These are phyloP conservation scores for Serendipita vermifera DNA, from an alignment of 768 basidiomycete species.

Conservation along the genomic window DNA sequence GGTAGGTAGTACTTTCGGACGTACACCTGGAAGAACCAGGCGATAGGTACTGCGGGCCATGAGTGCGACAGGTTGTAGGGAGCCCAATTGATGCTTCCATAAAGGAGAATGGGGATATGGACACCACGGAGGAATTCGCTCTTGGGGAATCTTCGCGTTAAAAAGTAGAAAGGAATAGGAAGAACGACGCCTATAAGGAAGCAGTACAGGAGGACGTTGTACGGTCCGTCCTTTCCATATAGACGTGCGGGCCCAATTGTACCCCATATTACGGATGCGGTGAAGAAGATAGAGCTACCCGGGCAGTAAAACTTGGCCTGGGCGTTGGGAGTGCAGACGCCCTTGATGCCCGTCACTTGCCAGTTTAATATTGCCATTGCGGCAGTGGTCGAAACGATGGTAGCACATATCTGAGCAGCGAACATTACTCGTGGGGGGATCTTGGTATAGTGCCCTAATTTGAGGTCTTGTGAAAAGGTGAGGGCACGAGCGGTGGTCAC, in stretches of 20 bases:
- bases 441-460: slow-evolving; percentile 33
- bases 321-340: slow-evolving; percentile 44
- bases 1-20: slow-evolving; percentile 48
- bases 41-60: slow-evolving; percentile 31
- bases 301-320: slow-evolving; percentile 28
- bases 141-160: slow-evolving; percentile 49
- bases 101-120: slow-evolving; percentile 25
- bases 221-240: slow-evolving; percentile 53
- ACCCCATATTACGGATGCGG: slow-evolving; percentile 44
- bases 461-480: slow-evolving; percentile 18
- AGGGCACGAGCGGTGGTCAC: slow-evolving; percentile 21
- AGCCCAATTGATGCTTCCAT: background rate
- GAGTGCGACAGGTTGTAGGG: background rate
- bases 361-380: slow-evolving; percentile 33
- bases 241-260: slow-evolving; percentile 65
- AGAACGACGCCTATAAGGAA: slow-evolving; percentile 63
- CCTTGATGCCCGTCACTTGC: slow-evolving; percentile 48
- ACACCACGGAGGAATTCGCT: slow-evolving; percentile 50
- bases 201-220: slow-evolving; percentile 51
- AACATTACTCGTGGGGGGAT: slow-evolving; percentile 57
- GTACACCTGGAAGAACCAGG: slow-evolving; percentile 48
- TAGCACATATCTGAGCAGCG: slow-evolving; percentile 44
- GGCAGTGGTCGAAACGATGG: slow-evolving; percentile 20
- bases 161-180: slow-evolving; percentile 42
- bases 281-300: slow-evolving; percentile 24